Evolutionary conservation across 2,329 filamentous ascomycete genomes (phyloP), one percentile per base, ranked within the genome.

Genomic region (Diplodia sapinea): DNA sequence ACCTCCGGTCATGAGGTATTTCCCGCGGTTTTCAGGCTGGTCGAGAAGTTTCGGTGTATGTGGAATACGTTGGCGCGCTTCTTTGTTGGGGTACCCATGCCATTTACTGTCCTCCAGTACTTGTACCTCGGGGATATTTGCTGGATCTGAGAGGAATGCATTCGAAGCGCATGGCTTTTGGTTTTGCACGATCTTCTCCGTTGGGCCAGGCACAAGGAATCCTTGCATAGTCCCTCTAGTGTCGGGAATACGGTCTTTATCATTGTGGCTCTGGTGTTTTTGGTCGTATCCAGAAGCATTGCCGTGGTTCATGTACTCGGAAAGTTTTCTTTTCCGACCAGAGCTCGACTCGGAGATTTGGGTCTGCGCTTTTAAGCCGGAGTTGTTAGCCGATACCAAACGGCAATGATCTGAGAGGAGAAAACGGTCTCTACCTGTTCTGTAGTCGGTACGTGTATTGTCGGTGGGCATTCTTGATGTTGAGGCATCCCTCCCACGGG

Each of bases 1-100:
- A n/a, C 55, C 65, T n/a, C 65, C 65, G 17, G 40, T 67, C 56
- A 67, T 67, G 33, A 38, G 31, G 20, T 62, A 67, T 23, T 55
- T 36, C 1, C 52, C 55, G 2, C 13, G 11, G 2, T 12, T 13
- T 8, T 38, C 23, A 29, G 17, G 20, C n/a, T 26, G 20, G 12
- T 1, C 20, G 15, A 23, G 33, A 13, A 11, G n/a, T 12, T 52
- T 51, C 6, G 31, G 17, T 9, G n/a, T 49, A 20, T 43, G 11
- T n/a, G 23, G n/a, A 23, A 12, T 20, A 17, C 4, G n/a, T n/a
- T 38, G 20, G 15, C 33, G 13, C n/a, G 17, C 8, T 13, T n/a
- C 38, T n/a, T 17, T 23, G 5, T 11, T 20, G 9, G 13, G 7
- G 29, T 26, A 1, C 2, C 20, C 5, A 3, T 66, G 29, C 52